Conservation (phyloP, 2,329 filamentous ascomycete genomes). For the Remersonia thermophila region DNA sequence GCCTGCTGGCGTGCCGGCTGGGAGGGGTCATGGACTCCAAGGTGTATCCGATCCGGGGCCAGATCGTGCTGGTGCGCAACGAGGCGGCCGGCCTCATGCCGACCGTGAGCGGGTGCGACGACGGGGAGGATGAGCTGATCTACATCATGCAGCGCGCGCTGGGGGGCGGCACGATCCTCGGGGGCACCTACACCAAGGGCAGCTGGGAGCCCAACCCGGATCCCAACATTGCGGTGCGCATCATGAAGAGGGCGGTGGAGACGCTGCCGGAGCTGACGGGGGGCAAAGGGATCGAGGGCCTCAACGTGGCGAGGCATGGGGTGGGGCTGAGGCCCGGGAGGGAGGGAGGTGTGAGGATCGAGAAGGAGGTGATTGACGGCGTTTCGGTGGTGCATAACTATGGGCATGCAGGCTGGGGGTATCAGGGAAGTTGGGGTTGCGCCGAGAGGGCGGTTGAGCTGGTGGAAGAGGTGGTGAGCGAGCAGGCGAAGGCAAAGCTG, state of each 20-base stretch:
- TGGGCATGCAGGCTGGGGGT: slow-evolving; percentile 71
- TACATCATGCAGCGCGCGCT: slow-evolving; percentile 77
- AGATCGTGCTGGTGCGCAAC: slow-evolving; percentile 75
- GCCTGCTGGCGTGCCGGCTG: slow-evolving; percentile 60
- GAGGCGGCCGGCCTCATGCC: slow-evolving; percentile 58
- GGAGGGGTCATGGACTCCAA: slow-evolving; percentile 68
- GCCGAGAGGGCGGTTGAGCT: slow-evolving; percentile 53
- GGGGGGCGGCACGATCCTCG: slow-evolving; percentile 71
- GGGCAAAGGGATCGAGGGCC: slow-evolving; percentile 56
- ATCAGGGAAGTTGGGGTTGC: slow-evolving; percentile 57
- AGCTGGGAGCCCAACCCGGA: slow-evolving; percentile 73
- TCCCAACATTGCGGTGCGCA: slow-evolving; percentile 64
- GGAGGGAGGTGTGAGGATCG: slow-evolving; percentile 60
- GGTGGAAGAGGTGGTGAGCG: slow-evolving; percentile 45
- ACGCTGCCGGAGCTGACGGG: slow-evolving; percentile 50
- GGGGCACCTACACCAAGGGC: slow-evolving; percentile 70
- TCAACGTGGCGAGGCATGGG: slow-evolving; percentile 68
- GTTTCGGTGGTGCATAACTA: slow-evolving; percentile 68
- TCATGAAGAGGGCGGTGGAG: slow-evolving; percentile 67
- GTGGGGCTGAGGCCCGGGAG: slow-evolving; percentile 71
- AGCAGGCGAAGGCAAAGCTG: background rate
- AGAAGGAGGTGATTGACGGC: slow-evolving; percentile 55
- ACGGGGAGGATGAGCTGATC: slow-evolving; percentile 56
- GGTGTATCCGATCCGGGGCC: slow-evolving; percentile 67
- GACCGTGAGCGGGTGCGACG: slow-evolving; percentile 54